Evolutionary conservation across 345 rosid species (phyloP).

Genomic region (Citrus glauca): DNA sequence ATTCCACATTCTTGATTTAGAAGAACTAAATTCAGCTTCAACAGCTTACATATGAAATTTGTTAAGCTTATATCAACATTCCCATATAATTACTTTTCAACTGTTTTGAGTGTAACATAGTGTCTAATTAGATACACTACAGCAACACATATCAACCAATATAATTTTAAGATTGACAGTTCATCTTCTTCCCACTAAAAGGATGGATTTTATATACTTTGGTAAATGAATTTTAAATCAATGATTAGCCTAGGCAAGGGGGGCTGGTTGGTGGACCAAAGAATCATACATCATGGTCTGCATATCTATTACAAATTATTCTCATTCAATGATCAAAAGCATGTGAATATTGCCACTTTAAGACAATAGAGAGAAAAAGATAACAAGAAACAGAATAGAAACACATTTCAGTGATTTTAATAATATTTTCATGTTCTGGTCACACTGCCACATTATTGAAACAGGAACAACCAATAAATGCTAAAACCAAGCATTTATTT

Average conservation of each 20-base stretch:
- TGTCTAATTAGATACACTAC: too few relatives aligned
- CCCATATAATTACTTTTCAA: background rate
- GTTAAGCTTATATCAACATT: background rate
- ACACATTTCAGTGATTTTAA: background rate
- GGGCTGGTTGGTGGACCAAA: background rate
- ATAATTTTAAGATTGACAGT: background rate
- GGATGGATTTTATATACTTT: background rate
- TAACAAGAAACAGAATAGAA: background rate
- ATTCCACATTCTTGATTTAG: background rate
- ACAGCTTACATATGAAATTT: background rate
- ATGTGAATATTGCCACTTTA: background rate
- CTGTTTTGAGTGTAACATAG: background rate
- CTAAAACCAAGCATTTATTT: background rate
- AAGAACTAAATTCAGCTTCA: background rate
- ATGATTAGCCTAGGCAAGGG: background rate
- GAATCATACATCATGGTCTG: background rate
- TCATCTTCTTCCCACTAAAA: background rate
- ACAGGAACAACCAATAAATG: background rate
- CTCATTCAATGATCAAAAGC: background rate
- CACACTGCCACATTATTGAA: background rate
- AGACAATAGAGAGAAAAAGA: background rate
- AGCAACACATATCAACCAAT: background rate
- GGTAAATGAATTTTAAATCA: background rate
- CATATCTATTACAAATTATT: background rate
- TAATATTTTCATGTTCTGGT: background rate